Base-by-base conservation (phyloP, 257 asterid genomes). In the Jaltomata sinuosa region DNA sequence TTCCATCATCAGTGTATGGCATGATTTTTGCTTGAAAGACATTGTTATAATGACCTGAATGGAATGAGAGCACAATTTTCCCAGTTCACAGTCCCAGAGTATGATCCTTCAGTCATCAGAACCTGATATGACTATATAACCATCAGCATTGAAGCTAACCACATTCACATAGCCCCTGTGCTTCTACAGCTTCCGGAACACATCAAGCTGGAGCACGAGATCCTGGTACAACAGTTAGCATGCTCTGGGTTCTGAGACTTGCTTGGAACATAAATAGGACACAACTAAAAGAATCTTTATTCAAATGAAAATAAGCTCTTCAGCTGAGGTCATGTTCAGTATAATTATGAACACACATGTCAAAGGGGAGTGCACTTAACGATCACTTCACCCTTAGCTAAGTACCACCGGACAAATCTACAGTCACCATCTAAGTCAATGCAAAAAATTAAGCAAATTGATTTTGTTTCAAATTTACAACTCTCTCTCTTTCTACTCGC, bases 1-100 rank as follows among this genome's bases (percentile, higher is more conserved):
- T 93, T 62, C 91, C 91, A 84, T 94, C 99, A 19, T 91, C 93
- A 1, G 94, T 84, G 91, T 85, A 91, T 61, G 98, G 98, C 97
- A 95, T 94, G 80, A 93, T 36, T 86, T 93, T 95, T 71, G 99
- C 99, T 85, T 95, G 98, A 83, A 95, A 95, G 59, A 93, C 92
- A 89, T 93, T 96, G 91, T 92, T 91, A 76, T 84, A 83, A 82
- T 96, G 98, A 71, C 93, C 97, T 3, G 99, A 94, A 83, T 89
- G 92, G 87, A 91, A 94, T 81, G 93, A 88, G 71, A 93, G 91
- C 72, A 87, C 92, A 77, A 84, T 83, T 27, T 77, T 85, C 50
- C 99, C 97, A 87, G 92, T 86, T 93, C 96, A 98, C 98, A 96
- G 87, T 96, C 95, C 99, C 99, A 96, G 79, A 94, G 91, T 82